Evolutionary conservation across 1,284 basidiomycete species (phyloP), one percentile per base, ranked within the genome.

Genomic region (Ustilago trichophora): DNA sequence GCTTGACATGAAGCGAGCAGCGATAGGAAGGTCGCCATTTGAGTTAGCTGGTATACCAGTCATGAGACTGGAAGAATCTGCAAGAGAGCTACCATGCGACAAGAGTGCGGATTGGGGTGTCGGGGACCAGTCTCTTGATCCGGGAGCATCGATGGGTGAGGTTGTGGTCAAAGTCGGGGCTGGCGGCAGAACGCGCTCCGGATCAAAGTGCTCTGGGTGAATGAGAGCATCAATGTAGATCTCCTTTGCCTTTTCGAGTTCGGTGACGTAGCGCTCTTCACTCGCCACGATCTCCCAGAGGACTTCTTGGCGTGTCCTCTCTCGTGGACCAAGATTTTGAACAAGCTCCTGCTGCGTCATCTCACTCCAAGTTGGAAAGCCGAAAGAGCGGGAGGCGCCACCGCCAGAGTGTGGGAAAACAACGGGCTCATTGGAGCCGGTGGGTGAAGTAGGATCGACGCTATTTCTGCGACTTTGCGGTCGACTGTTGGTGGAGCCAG

Each of bases 231-330:
- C 89, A 76, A 94, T 90, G 78, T 97, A 98, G 0, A 91, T 91
- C 64, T 94, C 91, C 83, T 92, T 93, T 85, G 96, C 89, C 82
- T 90, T 92, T 75, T 89, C 83, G 8, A 97, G 86, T 76, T 97
- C 93, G 67, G 86, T 86, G 24, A 97, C 92, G 80, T 97, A 97
- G 87, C 93, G 87, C 82, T 98, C 94, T 83, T 98, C 95, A 74
- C 91, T 93, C 33, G 91, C 91, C 40, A 98, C 94, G 73, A 98
- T 98, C 84, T 98, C 95, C 87, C 93, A 97, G 26, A 98, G 83
- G 3, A 98, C 95, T 83, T 98, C 95, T 82, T 98, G 95, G 45
- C 95, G 86, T 25, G 93, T 97, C 46, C 95, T 87, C 81, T 98
- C 95, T 55, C 93, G 87, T 19, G 92, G 89, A 18, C 93, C 92